Evolutionary conservation across 257 asterid genomes (phyloP), one percentile per base, ranked within the genome.

Genomic region (Nicotiana tomentosiformis): DNA sequence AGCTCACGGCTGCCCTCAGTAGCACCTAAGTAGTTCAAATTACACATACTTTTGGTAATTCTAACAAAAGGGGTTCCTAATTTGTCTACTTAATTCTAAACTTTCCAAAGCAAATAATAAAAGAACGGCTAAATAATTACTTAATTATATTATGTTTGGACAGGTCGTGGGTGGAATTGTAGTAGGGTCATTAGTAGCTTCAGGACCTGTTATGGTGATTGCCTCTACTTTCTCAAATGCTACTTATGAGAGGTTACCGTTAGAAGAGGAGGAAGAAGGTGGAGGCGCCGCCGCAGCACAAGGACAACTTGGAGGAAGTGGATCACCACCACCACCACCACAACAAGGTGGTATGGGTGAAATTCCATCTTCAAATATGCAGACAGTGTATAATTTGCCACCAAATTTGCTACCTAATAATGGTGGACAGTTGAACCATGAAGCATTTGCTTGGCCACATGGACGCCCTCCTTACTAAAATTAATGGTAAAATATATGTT

Each of bases 141-240:
- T 2, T 32, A 32, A 32, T 32, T 32, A 32, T 32, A 32, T 32
- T 32, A 32, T 32, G 4, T 32, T 0, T 32, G 4, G 0, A 26
- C 96, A 92, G 77, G 94, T 92, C 7, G 66, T 92, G 10, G 96
- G 96, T 0, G 96, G 96, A 18, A 89, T 92, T 20, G 96, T 92
- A 11, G 93, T 89, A 46, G 96, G 96, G 2, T 32, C 96, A 0
- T 84, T 92, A 4, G 88, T 90, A 65, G 93, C 96, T 4, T 88
- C 90, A 0, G 96, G 94, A 3, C 94, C 96, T 0, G 96, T 92
- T 2, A 92, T 92, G 92, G 94, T 92, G 33, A 90, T 92, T 35
- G 96, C 94, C 0, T 88, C 94, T 0, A 92, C 94, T 0, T 92
- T 92, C 65, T 86, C 96, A 10, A 92, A 92, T 77, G 96, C 96